Conservation (phyloP, 495 filamentous ascomycete genomes). For the Astrothelium subdiscretum region DNA sequence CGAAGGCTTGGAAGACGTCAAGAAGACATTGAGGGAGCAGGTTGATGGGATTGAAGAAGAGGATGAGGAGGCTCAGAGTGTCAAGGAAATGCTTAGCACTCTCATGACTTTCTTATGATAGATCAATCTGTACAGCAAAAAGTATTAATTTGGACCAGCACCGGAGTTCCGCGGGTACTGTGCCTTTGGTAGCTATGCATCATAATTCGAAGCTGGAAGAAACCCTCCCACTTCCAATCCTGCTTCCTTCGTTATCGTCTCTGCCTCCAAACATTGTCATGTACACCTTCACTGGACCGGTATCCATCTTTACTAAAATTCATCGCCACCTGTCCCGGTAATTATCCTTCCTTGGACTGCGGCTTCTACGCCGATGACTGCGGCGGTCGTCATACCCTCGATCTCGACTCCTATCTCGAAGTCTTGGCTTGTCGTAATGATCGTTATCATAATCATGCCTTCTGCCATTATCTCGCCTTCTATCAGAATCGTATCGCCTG, state of each 20-base stretch:
- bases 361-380: slow-evolving; percentile 10
- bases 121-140: too few species aligned
- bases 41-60: slow-evolving; percentile 49
- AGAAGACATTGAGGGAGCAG: slow-evolving; percentile 59
- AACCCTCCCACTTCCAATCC: too few species aligned
- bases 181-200: too few species aligned
- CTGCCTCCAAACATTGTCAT: too few species aligned
- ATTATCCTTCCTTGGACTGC: slow-evolving; percentile 10
- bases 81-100: slow-evolving; percentile 59
- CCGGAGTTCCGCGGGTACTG: too few species aligned
- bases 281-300: neutral
- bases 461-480: slow-evolving; percentile 10
- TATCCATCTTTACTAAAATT: neutral
- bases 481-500: slow-evolving; percentile 8
- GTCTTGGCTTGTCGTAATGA: slow-evolving; percentile 15
- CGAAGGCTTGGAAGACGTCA: slow-evolving; percentile 50
- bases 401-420: slow-evolving; percentile 12
- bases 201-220: too few species aligned
- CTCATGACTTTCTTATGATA: slow-evolving; percentile 33
- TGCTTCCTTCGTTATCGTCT: too few species aligned
- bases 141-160: too few species aligned
- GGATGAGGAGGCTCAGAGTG: slow-evolving; percentile 40
- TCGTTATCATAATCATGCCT: slow-evolving; percentile 20
- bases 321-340: neutral
- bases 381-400: slow-evolving; percentile 11